These are phyloP conservation scores for Lantana camara DNA, from an alignment of 257 asterid genomes.

Conservation along the genomic window DNA sequence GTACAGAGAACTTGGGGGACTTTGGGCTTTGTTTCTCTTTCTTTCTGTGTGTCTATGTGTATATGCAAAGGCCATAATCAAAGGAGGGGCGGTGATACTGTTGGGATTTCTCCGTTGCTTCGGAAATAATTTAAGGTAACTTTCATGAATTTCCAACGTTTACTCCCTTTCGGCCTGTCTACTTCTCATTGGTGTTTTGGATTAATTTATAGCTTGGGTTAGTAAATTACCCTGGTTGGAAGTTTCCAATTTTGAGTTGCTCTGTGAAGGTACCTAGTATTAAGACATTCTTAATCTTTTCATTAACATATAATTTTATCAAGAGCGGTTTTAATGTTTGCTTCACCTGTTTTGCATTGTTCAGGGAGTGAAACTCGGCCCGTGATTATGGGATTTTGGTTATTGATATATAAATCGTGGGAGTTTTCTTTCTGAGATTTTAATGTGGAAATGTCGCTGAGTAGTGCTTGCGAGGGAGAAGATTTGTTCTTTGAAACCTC, in stretches of 20 bases:
- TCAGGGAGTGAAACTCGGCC: constrained; percentile 47
- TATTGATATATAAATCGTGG: constrained; percentile 26
- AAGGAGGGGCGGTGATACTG: constrained; percentile 73
- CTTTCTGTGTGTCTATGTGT: constrained; percentile 25
- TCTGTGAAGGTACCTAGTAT: constrained; percentile 40
- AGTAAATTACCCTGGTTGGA: constrained; percentile 25
- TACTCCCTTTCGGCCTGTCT: constrained; percentile 23
- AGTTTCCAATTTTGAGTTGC: constrained; percentile 27
- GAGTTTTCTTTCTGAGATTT: constrained; percentile 21
- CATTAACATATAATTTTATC: not conserved
- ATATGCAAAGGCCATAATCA: constrained; percentile 49
- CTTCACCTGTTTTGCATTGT: constrained; percentile 22
- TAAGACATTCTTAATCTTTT: constrained; percentile 27
- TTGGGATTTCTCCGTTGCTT: constrained; percentile 48
- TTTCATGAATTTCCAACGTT: constrained; percentile 1
- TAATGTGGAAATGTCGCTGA: constrained; percentile 55
- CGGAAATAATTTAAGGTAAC: constrained; percentile 53
- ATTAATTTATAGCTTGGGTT: constrained; percentile 27
- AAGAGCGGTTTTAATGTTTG: constrained; percentile 3
- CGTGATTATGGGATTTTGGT: constrained; percentile 37
- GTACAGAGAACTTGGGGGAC: constrained; percentile 54
- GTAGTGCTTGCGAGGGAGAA: constrained; percentile 40
- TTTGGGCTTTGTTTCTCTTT: constrained; percentile 16
- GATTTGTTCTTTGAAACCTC: constrained; percentile 69
- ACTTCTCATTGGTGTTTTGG: constrained; percentile 26